Conservation (phyloP, 2,329 filamentous ascomycete genomes). For the Apiospora arundinis region DNA sequence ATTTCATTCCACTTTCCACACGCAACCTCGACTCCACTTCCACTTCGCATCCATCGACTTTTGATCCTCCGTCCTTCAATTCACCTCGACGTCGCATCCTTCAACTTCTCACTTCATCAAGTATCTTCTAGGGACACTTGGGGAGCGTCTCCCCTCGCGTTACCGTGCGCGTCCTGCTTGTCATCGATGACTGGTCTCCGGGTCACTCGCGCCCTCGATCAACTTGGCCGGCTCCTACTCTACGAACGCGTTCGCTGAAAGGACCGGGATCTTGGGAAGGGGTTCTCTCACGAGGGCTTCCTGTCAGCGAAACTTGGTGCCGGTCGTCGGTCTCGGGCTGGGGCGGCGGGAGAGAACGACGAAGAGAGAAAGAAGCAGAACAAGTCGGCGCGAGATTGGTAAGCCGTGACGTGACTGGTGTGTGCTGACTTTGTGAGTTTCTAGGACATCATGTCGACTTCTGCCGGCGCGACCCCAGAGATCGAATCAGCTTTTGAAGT, state of each 20-base stretch:
- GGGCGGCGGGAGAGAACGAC: background rate
- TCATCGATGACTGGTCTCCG: background rate
- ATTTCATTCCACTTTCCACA: background rate
- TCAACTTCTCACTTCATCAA: background rate
- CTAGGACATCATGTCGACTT: background rate
- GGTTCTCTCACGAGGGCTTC: slow-evolving; percentile 17
- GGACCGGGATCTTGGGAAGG: slow-evolving; percentile 23
- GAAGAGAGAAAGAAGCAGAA: background rate
- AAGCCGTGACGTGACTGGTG: background rate
- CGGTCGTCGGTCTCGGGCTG: slow-evolving; percentile 11
- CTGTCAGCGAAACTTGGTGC: slow-evolving; percentile 14
- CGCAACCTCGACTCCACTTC: background rate
- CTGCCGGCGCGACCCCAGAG: background rate
- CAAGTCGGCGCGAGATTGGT: background rate
- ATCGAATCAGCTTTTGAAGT: background rate
- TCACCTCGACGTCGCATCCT: background rate
- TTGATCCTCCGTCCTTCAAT: background rate
- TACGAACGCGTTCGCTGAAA: slow-evolving; percentile 13
- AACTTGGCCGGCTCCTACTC: slow-evolving; percentile 21
- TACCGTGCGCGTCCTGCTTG: slow-evolving; percentile 19
- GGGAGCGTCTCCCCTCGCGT: slow-evolving; percentile 9
- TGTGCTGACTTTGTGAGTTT: background rate
- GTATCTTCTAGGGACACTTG: slow-evolving; percentile 19
- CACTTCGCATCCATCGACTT: background rate
- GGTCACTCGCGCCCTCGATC: slow-evolving; percentile 21